Percentiles rank a stretch among this genome's conserved stretches.
These are phyloP conservation scores for Pugionium cornutum DNA, from an alignment of 345 rosid species.

Conservation along the genomic window DNA sequence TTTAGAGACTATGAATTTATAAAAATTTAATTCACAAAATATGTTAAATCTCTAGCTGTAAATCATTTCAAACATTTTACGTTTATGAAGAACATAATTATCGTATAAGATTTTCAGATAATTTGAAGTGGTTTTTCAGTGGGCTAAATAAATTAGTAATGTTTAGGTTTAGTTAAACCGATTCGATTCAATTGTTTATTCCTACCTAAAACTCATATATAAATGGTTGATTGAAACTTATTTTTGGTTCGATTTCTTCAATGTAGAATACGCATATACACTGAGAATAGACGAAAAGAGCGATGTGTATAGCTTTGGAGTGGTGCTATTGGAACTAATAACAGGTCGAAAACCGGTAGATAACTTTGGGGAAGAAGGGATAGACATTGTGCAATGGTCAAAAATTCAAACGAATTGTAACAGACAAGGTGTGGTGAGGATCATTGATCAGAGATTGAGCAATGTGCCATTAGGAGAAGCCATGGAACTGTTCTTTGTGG, in stretches of 20 bases:
- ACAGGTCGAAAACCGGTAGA: constrained; percentile 84
- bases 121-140: background rate
- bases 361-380: constrained; percentile 75
- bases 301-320: constrained; percentile 92
- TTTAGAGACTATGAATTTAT: background rate
- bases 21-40: background rate
- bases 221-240: constrained; percentile 29
- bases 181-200: background rate
- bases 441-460: constrained; percentile 61
- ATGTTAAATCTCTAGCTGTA: background rate
- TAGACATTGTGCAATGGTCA: constrained; percentile 93
- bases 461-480: constrained; percentile 64
- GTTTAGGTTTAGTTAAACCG: background rate
- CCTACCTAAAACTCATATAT: background rate
- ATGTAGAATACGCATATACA: constrained; percentile 84
- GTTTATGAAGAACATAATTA: too few relatives aligned
- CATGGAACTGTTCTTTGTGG: constrained; percentile 79
- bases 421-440: constrained; percentile 60
- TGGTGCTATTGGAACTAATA: constrained; percentile 73
- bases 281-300: constrained; percentile 85
- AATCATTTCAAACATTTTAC: background rate
- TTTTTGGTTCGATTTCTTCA: constrained; percentile 28
- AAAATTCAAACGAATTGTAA: constrained; percentile 54
- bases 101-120: background rate
- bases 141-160: background rate